Conservation (phyloP, 176 grass and related monocot genomes). For the Musa itinerans region DNA sequence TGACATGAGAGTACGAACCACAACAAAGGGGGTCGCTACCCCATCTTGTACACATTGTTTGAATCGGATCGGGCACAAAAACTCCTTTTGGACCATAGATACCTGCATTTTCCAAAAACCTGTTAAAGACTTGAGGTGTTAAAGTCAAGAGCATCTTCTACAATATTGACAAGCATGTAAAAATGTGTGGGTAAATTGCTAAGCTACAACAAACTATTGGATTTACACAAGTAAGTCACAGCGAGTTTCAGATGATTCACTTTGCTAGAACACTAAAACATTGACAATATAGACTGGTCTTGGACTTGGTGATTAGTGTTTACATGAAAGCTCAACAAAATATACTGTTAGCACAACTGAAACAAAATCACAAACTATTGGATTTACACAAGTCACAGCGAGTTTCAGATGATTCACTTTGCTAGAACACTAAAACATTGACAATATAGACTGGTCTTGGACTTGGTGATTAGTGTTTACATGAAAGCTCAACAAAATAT, state of each 20-base stretch:
- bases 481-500: neutral
- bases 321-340: neutral
- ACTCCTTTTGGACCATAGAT: slow-evolving; percentile 82
- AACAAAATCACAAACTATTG: slow-evolving; percentile 4
- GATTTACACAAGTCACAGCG: neutral
- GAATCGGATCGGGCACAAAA: slow-evolving; percentile 67
- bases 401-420: neutral
- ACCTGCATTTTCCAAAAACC: slow-evolving; percentile 29
- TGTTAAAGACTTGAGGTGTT: neutral
- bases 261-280: neutral
- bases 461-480: neutral
- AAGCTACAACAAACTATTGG: neutral
- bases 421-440: neutral
- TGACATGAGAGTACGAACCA: slow-evolving; percentile 91
- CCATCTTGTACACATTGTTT: slow-evolving; percentile 93
- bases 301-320: neutral
- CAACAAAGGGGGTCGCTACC: slow-evolving; percentile 66
- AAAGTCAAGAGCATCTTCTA: neutral
- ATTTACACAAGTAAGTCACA: neutral
- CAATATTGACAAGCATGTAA: neutral
- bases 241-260: neutral
- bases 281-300: neutral
- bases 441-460: neutral
- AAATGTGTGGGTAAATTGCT: neutral
- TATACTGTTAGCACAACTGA: neutral